Percentiles rank a stretch among this genome's conserved stretches.
phyloP scores from a whole-genome alignment of 2,329 filamentous ascomycete genomes.

The Daldinia sp. region DNA sequence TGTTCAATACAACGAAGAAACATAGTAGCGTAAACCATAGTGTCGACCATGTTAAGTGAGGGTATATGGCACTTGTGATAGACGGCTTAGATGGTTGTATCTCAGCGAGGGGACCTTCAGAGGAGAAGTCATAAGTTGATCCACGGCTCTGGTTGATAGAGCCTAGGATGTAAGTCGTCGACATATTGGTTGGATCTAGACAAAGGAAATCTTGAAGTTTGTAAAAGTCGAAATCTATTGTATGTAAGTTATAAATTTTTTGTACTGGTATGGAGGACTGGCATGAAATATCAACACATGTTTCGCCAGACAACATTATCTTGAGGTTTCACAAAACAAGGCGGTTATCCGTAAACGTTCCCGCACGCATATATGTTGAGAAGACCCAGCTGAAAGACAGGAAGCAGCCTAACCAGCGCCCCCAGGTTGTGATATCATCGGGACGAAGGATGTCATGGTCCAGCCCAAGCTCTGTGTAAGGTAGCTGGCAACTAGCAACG shows the following conservation, averaged over 20 bases:
- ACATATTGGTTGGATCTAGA: slow-evolving; percentile 34
- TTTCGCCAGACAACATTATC: slow-evolving; percentile 19
- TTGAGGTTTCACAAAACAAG: slow-evolving; percentile 11
- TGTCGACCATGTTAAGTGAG: slow-evolving; percentile 46
- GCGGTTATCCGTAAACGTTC: slow-evolving; percentile 25
- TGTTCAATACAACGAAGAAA: slow-evolving; percentile 61
- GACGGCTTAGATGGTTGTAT: slow-evolving; percentile 28
- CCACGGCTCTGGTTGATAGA: slow-evolving; percentile 45
- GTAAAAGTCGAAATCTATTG: slow-evolving; percentile 7
- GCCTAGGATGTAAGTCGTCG: slow-evolving; percentile 43
- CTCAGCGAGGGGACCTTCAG: slow-evolving; percentile 31
- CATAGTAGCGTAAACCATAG: slow-evolving; percentile 52
- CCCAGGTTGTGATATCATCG: slow-evolving; percentile 26
- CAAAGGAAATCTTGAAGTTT: slow-evolving; percentile 25
- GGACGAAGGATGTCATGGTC: slow-evolving; percentile 17
- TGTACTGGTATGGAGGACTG: slow-evolving; percentile 17
- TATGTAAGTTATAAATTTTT: background rate
- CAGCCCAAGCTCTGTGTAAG: slow-evolving; percentile 11
- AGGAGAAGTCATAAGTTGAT: slow-evolving; percentile 36
- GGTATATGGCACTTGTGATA: slow-evolving; percentile 31
- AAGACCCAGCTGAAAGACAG: slow-evolving; percentile 17
- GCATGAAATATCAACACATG: slow-evolving; percentile 29
- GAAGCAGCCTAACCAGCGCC: slow-evolving; percentile 11
- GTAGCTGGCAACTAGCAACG: slow-evolving; percentile 19
- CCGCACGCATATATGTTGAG: slow-evolving; percentile 27